phyloP scores from a whole-genome alignment of 2,329 filamentous ascomycete species.

The Graphiopsis chlorocephala region DNA sequence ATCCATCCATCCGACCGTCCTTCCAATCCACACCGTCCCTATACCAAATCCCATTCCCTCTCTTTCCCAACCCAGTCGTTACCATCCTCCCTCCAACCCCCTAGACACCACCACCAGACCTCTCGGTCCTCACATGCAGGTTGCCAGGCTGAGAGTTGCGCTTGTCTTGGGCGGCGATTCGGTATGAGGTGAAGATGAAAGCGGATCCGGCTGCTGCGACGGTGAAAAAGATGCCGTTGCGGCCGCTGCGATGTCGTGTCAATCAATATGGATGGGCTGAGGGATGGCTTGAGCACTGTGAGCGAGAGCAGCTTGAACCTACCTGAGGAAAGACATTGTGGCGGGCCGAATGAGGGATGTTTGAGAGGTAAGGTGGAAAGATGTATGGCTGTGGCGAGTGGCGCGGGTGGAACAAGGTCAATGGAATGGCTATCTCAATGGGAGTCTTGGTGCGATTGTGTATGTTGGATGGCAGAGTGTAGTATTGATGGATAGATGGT shows the following conservation, averaged over 20 bases:
- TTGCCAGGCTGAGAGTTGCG: conserved; percentile 23
- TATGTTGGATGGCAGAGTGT: neutral
- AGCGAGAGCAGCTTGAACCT: neutral
- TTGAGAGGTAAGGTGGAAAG: neutral
- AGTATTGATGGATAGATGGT: neutral
- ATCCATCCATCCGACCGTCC: neutral
- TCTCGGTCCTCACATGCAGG: conserved; percentile 28
- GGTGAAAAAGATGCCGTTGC: conserved; percentile 29
- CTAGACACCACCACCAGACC: conserved; percentile 24
- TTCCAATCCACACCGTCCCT: neutral
- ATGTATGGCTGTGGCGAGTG: neutral
- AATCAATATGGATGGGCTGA: neutral
- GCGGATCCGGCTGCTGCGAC: conserved; percentile 25
- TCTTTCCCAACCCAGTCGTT: neutral
- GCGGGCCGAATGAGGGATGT: neutral
- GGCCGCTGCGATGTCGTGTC: conserved; percentile 19
- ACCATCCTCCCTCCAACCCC: neutral
- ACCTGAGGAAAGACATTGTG: conserved; percentile 13
- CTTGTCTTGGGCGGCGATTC: conserved; percentile 19
- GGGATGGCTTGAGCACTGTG: neutral
- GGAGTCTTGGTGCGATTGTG: neutral
- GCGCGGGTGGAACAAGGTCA: neutral
- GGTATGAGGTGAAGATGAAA: conserved; percentile 25
- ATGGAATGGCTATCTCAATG: neutral
- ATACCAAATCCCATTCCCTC: neutral